Evolutionary conservation across 2,329 filamentous ascomycete species (phyloP), one percentile per base, ranked within the genome.

Genomic region (Verticillium albo-atrum): DNA sequence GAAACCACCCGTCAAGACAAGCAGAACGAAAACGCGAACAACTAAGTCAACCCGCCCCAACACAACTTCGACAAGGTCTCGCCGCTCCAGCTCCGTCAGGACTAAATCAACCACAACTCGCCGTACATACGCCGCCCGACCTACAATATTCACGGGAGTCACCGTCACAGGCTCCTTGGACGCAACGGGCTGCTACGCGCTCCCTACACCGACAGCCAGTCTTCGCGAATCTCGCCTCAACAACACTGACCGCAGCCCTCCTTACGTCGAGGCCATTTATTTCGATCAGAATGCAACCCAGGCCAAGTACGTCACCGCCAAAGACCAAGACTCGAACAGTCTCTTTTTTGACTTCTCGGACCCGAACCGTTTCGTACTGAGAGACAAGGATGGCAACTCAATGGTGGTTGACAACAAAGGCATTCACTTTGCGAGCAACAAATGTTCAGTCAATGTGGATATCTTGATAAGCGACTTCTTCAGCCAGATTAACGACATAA

Each of bases 261-360:
- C 74, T 0, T 76, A 73, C 53, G 70, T 77, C 3, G 72, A 76
- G 55, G 71, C 74, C 0, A 66, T 77, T 25, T 68, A 70, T 50
- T 71, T 76, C 54, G 67, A 72, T 25, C 64, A 62, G 3, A 66
- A 70, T 17, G 71, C 69, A 1, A 58, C 74, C 2, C 63, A 68
- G 3, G 72, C 74, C 0, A 55, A 75, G 2, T 75, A 70, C 51
- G 55, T 76, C 14, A 71, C 72, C 0, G 59, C 76, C 4, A 61
- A 69, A 0, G 71, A 76, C 55, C 63, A 64, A 3, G 58, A 62
- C 6, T 65, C 69, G 2, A 68, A 66, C 0, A 66, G 67, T 0
- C 63, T 71, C 56, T 68, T 67, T 52, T 59, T 77, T 2, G 75
- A 76, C 58, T 64, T 76, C 6, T 75, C 75, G 0, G 70, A 69